Evolutionary conservation across 371 early-diverging fungal genomes (phyloP), one percentile per base, ranked within the genome.

Genomic region (Mucor mucedo): DNA sequence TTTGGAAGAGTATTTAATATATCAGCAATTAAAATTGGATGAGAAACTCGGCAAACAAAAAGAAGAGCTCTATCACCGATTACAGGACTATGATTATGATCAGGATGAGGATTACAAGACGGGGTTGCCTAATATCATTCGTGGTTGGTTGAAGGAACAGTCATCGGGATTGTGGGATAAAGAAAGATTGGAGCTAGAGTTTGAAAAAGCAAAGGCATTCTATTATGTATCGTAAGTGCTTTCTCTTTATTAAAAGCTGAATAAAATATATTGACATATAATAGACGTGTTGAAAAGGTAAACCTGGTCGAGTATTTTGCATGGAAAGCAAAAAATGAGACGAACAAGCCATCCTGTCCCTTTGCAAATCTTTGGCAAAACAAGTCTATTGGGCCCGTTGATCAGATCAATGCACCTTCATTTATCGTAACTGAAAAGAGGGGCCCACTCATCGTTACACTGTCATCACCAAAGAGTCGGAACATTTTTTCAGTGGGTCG

Each of bases 291-390:
- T 8, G 80, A 81, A 50, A 59, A 68, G 29, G 66, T 84, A n/a
- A 75, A 84, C 58, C 52, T 86, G 38, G 58, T 45, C 0, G 83
- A 68, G 30, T 86, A 82, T 48, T 53, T 83, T 14, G 35, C 39
- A 33, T 83, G 83, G 84, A 78, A 78, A 39, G 60, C 76, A 3
- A 69, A 77, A 42, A 75, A 78, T 29, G 70, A 83, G 27, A 61
- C 69, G 10, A 60, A 69, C 11, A 72, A 71, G 44, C 75, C 84
- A 8, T 79, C 71, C 0, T 86, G 87, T 62, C 87, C 87, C n/a
- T 86, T 73, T 75, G 87, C 87, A 13, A 83, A 84, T 53, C 67
- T 81, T 14, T 86, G 87, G 87, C 77, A 83, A 63, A 73, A 84
- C 70, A 84, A 83, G 57, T 70, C 72, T 28, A 76, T 40, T 28